A percentile compares a stretch with the other conserved stretches of the same genome.
Conservation (phyloP, 805 yeast species). For the Teunomyces pallodes region DNA sequence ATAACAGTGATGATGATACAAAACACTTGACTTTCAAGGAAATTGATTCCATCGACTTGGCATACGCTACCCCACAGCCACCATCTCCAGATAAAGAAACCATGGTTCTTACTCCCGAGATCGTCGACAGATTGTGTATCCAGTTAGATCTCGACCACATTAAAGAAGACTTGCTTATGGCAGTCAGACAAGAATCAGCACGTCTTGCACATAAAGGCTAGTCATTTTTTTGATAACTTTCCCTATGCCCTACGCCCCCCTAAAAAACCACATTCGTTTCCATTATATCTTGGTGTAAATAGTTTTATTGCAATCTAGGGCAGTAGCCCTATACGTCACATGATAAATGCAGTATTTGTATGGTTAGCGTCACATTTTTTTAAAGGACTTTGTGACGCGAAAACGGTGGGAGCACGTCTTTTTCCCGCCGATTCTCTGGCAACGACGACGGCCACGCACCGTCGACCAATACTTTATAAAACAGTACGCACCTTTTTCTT, state of each 20-base stretch:
- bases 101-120: slow-evolving; percentile 8
- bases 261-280: background rate
- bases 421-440: background rate
- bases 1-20: slow-evolving; percentile 8
- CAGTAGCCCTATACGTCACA: background rate
- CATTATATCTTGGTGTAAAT: background rate
- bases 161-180: slow-evolving; percentile 45
- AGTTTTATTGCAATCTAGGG: background rate
- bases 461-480: slow-evolving; percentile 8
- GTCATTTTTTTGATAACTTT: too few species aligned
- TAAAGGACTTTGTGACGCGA: too few species aligned
- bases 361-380: too few species aligned
- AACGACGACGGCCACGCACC: slow-evolving; percentile 16
- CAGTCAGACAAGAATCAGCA: slow-evolving; percentile 52
- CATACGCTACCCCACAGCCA: slow-evolving; percentile 4
- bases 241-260: too few species aligned
- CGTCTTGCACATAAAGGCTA: background rate
- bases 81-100: background rate
- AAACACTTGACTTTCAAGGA: slow-evolving; percentile 14
- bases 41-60: slow-evolving; percentile 13
- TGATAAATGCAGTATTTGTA: background rate
- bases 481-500: slow-evolving; percentile 3
- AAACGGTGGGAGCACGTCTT: background rate
- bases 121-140: slow-evolving; percentile 45
- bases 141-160: slow-evolving; percentile 45